A percentile compares a stretch with the other conserved stretches of the same genome.
These are phyloP conservation scores for Glycine latifolia DNA, from an alignment of 306 rosid genomes.

Conservation along the genomic window DNA sequence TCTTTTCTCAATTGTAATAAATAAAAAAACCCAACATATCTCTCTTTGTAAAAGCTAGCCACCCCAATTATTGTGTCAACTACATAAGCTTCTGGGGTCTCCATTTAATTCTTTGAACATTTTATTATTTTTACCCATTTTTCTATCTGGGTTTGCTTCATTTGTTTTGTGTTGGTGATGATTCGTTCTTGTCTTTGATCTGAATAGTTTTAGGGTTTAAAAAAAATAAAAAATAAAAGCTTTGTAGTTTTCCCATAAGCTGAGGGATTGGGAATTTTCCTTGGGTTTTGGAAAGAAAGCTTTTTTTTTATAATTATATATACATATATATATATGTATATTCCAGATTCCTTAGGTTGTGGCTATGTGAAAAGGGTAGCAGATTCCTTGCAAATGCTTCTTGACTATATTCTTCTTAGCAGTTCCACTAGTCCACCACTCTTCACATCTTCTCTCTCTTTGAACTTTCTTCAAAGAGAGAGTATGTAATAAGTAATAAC, in stretches of 20 bases:
- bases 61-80: neutral
- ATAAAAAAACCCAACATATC: neutral
- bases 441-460: slow-evolving; percentile 64
- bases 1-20: neutral
- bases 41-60: neutral
- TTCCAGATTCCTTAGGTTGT: slow-evolving; percentile 53
- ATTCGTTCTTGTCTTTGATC: slow-evolving; percentile 52
- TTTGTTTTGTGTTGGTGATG: neutral
- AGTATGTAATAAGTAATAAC: neutral
- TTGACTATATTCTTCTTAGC: slow-evolving; percentile 45
- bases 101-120: neutral
- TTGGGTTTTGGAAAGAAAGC: neutral
- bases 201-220: slow-evolving; percentile 54
- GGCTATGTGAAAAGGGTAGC: slow-evolving; percentile 52
- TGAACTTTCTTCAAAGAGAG: slow-evolving; percentile 43
- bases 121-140: neutral
- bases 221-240: neutral
- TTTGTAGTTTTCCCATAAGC: slow-evolving; percentile 43
- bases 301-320: no score
- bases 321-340: no score
- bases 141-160: slow-evolving; percentile 29
- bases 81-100: neutral
- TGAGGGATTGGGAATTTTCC: slow-evolving; percentile 49
- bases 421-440: slow-evolving; percentile 41
- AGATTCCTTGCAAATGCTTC: slow-evolving; percentile 55